phyloP scores from a whole-genome alignment of 2,329 filamentous ascomycete species.

The Aureobasidium vineae region DNA sequence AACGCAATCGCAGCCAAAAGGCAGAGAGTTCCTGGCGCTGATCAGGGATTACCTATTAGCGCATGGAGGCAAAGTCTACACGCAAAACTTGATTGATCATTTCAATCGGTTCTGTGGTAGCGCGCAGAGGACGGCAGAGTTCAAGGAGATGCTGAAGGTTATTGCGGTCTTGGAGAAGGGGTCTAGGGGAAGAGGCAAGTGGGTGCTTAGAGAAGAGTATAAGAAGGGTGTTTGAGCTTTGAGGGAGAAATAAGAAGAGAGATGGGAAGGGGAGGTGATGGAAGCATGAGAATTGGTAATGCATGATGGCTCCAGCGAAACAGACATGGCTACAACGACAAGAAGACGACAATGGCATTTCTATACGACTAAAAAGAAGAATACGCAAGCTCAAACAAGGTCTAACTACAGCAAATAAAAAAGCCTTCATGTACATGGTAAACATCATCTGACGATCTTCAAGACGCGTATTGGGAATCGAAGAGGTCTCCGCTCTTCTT shows the following conservation, averaged over 20 bases:
- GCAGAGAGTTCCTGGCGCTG: slow-evolving; percentile 47
- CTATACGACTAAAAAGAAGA: not conserved
- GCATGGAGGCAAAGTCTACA: slow-evolving; percentile 75
- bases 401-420: not conserved
- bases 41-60: slow-evolving; percentile 76
- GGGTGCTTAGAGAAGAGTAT: slow-evolving; percentile 61
- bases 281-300: not conserved
- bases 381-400: no score
- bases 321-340: not conserved
- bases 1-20: slow-evolving; percentile 37
- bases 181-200: slow-evolving; percentile 51
- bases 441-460: not conserved
- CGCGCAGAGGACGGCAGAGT: slow-evolving; percentile 67
- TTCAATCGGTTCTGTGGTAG: slow-evolving; percentile 79
- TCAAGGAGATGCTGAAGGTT: slow-evolving; percentile 73
- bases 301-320: not conserved
- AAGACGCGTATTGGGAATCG: not conserved
- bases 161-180: slow-evolving; percentile 69
- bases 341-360: not conserved
- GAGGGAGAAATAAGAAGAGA: no score
- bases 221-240: slow-evolving; percentile 20
- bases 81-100: slow-evolving; percentile 83
- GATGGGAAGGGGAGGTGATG: not conserved
- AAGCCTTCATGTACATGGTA: not conserved
- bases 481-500: not conserved